Evolutionary conservation across 1,284 basidiomycete species (phyloP), one percentile per base, ranked within the genome.

Genomic region (Papiliotrema nemorosa): DNA sequence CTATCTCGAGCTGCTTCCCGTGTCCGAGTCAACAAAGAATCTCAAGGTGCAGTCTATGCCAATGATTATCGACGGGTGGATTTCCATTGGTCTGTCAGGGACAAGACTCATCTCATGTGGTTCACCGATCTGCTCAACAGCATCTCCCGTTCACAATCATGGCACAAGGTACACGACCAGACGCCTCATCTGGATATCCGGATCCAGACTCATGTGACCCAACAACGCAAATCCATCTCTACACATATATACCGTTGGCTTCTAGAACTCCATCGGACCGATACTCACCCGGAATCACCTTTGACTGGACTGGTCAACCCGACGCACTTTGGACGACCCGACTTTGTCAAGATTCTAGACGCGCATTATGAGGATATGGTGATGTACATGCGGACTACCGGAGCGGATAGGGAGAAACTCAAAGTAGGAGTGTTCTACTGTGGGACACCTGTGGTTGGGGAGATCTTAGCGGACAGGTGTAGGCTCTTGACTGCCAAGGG

Each of bases 381-480:
- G 35, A 44, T 44, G 14, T 64, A 49, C 22, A 36, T 37, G 44
- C 2, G 21, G 14, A 3, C 27, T 13, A 48, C 52, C 4, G 53
- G 50, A 14, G 55, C 47, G 3, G 38, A 48, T 9, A 43, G 35
- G 20, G 63, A 63, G 24, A 52, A 55, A 33, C 53, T 66, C 43
- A 62, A 59, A 48, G 62, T 66, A 29, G 64, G 64, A 6, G 64
- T 63, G 5, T 66, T 66, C 57, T 63, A 56, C 36, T 66, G 64
- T 36, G 64, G 64, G 9, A 46, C 64, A 20, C 64, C 64, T 6
- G 51, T 62, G 4, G 56, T 66, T 1, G 64, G 64, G n/a, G 59
- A 63, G 51, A 58, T 66, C 10, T 40, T 66, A 26, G 62, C 62
- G 10, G 62, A 66, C 44, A 35, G 58, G 25, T 66, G 64, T 46